These are phyloP conservation scores for Salinomyces thailandicus DNA, from an alignment of 2,329 filamentous ascomycete species.

Conservation along the genomic window DNA sequence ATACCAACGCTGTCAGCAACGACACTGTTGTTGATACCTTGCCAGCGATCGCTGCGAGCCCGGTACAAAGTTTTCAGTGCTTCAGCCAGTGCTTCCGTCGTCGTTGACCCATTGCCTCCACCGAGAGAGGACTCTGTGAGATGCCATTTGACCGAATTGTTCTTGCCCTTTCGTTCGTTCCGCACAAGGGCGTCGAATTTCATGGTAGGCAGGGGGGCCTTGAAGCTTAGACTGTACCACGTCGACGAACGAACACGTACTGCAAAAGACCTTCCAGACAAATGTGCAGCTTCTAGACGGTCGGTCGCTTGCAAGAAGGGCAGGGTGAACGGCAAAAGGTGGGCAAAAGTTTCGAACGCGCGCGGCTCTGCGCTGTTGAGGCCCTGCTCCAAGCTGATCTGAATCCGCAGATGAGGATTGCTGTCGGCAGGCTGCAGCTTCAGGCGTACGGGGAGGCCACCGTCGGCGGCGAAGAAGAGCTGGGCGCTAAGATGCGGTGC, in stretches of 20 bases:
- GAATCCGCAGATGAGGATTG: slow-evolving; percentile 23
- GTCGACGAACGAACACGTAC: slow-evolving; percentile 27
- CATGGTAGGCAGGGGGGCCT: slow-evolving; percentile 26
- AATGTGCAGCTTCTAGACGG: slow-evolving; percentile 40
- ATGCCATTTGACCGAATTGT: slow-evolving; percentile 22
- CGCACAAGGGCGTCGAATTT: slow-evolving; percentile 29
- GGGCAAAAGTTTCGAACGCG: slow-evolving; percentile 45
- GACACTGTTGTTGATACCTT: slow-evolving; percentile 29
- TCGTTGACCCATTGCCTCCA: slow-evolving; percentile 1
- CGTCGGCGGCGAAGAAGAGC: slow-evolving; percentile 15
- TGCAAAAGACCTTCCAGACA: slow-evolving; percentile 4
- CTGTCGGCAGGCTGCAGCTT: slow-evolving; percentile 40
- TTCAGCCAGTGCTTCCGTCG: slow-evolving; percentile 20
- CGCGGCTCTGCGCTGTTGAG: slow-evolving; percentile 47
- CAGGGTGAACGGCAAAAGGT: slow-evolving; percentile 50
- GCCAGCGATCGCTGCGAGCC: slow-evolving; percentile 26
- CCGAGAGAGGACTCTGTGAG: slow-evolving; percentile 29
- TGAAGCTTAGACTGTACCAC: slow-evolving; percentile 31
- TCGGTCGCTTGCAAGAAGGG: slow-evolving; percentile 54
- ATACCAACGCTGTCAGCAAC: slow-evolving; percentile 28
- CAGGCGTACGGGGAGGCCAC: slow-evolving; percentile 45
- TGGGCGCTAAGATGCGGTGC: slow-evolving; percentile 12
- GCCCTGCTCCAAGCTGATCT: slow-evolving; percentile 17
- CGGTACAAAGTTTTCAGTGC: slow-evolving; percentile 27
- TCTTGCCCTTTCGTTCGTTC: slow-evolving; percentile 12